phyloP scores from a whole-genome alignment of 2,329 filamentous ascomycete species.

The Stemphylium vesicarium region DNA sequence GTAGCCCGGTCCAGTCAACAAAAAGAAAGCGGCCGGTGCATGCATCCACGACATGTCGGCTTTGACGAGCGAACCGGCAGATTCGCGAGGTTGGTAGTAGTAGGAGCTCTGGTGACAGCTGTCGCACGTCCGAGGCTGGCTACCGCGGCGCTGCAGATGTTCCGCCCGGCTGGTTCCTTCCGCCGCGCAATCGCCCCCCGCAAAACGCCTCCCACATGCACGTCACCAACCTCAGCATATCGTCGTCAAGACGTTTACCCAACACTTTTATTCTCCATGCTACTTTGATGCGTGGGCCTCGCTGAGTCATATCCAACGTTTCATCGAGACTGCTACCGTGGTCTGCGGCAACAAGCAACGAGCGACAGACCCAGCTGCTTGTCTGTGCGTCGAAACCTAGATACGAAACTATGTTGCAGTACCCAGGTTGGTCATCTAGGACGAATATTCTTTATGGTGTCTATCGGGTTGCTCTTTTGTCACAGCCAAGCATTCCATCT shows the following conservation, averaged over 20 bases:
- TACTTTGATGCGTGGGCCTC: not conserved
- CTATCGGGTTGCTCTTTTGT: not conserved
- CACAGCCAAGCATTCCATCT: not conserved
- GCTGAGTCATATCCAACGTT: not conserved
- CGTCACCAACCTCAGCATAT: not conserved
- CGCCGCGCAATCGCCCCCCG: not conserved
- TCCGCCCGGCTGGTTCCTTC: constrained; percentile 1
- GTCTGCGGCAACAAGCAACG: not conserved
- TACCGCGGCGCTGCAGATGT: not conserved
- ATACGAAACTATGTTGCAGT: not conserved
- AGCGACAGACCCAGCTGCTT: not conserved
- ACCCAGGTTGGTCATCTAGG: not conserved
- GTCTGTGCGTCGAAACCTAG: not conserved
- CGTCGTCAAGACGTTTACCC: not conserved
- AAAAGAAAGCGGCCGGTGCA: not conserved
- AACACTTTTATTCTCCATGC: not conserved
- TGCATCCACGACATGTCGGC: not conserved
- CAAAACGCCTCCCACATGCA: not conserved
- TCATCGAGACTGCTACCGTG: not conserved
- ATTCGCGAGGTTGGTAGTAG: not conserved
- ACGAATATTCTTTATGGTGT: not conserved
- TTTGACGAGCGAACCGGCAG: not conserved
- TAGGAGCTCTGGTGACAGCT: not conserved
- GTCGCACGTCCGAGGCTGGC: not conserved
- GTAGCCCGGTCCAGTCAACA: not conserved